phyloP scores from a whole-genome alignment of 75 land plant species.

The Cunninghamia lanceolata region DNA sequence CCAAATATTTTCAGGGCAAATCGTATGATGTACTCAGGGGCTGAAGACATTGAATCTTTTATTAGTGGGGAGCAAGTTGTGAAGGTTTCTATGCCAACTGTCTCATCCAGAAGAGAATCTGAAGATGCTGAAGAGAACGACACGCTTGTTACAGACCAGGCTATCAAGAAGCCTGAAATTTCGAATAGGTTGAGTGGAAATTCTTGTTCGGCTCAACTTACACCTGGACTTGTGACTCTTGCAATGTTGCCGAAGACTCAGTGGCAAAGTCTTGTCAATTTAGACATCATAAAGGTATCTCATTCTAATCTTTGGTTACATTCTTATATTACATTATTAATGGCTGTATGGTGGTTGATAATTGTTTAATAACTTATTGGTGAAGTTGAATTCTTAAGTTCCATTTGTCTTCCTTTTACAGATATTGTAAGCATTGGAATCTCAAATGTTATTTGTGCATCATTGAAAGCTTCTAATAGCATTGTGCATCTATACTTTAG shows the following conservation, averaged over 20 bases:
- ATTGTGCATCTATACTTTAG: background rate
- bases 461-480: background rate
- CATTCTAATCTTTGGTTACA: background rate
- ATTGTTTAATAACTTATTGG: background rate
- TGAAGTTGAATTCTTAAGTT: no score
- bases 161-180: conserved; percentile 6
- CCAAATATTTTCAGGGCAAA: conserved; percentile 62
- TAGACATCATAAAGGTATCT: conserved; percentile 91
- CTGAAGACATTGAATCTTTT: conserved; percentile 34
- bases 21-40: conserved; percentile 76
- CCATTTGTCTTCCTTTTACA: background rate
- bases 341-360: background rate
- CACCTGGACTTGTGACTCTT: conserved; percentile 82
- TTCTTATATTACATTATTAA: background rate
- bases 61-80: conserved; percentile 71
- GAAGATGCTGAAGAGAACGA: conserved; percentile 24
- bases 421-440: background rate
- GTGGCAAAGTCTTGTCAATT: conserved; percentile 91
- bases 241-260: conserved; percentile 89
- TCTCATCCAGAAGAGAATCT: conserved; percentile 42
- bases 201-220: conserved; percentile 20
- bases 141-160: conserved; percentile 1
- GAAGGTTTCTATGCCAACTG: conserved; percentile 65
- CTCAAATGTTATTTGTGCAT: background rate
- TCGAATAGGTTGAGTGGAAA: background rate